phyloP scores from a whole-genome alignment of 139 green algal genomes.

The Zygnema cylindricum region DNA sequence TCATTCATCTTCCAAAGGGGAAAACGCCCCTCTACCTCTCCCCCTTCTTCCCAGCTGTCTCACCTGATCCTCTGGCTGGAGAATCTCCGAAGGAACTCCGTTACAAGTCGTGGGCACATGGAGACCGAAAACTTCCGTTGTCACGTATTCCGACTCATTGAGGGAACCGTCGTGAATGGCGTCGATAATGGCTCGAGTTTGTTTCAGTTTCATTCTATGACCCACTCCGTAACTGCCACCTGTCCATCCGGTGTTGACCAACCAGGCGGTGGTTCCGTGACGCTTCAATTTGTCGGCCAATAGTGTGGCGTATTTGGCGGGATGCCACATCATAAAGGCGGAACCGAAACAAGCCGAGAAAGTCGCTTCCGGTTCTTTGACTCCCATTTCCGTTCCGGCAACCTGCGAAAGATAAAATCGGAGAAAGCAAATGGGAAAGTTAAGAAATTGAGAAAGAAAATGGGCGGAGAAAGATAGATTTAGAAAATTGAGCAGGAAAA shows the following conservation, averaged over 20 bases:
- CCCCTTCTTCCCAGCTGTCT: no score
- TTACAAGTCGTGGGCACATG: slow-evolving; percentile 72
- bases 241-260: slow-evolving; percentile 91
- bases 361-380: slow-evolving; percentile 92
- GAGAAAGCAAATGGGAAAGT: background rate
- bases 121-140: slow-evolving; percentile 84
- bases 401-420: slow-evolving; percentile 62
- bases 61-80: slow-evolving; percentile 64
- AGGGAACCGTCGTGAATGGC: slow-evolving; percentile 92
- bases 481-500: background rate
- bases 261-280: slow-evolving; percentile 81
- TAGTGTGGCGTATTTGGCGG: slow-evolving; percentile 88
- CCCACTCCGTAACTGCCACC: slow-evolving; percentile 77
- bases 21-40: no score
- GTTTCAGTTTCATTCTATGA: slow-evolving; percentile 85
- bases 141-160: slow-evolving; percentile 63
- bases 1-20: no score
- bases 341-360: slow-evolving; percentile 66
- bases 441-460: background rate
- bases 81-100: slow-evolving; percentile 78
- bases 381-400: slow-evolving; percentile 90
- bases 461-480: background rate
- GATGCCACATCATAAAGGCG: slow-evolving; percentile 82
- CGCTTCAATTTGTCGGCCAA: slow-evolving; percentile 85
- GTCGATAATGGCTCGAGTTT: slow-evolving; percentile 94